Conservation (phyloP, 495 filamentous ascomycete genomes). For the Corynascus novoguineensis region DNA sequence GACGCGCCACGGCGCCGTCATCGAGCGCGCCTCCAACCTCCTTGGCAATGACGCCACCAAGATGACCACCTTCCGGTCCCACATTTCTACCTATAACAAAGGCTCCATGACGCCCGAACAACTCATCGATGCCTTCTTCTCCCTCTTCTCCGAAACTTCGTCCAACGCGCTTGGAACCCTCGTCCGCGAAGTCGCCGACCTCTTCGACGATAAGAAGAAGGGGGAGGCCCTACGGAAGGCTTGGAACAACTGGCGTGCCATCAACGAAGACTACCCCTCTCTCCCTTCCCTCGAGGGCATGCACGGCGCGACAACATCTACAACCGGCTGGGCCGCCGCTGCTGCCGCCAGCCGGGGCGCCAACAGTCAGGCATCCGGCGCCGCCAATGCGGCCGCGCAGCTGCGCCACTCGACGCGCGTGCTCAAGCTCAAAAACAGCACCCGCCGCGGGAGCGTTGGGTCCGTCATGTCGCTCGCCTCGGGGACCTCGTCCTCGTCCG, state of each 20-base stretch:
- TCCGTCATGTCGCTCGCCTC: slow-evolving; percentile 40
- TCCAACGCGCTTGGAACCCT: slow-evolving; percentile 78
- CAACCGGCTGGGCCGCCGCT: slow-evolving; percentile 47
- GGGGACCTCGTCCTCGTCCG: slow-evolving; percentile 38
- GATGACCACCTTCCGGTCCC: slow-evolving; percentile 65
- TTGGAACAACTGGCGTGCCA: slow-evolving; percentile 91
- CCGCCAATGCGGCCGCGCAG: slow-evolving; percentile 34
- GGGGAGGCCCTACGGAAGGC: slow-evolving; percentile 65
- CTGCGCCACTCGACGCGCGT: slow-evolving; percentile 38
- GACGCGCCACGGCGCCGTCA: slow-evolving; percentile 70
- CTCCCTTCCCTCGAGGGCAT: slow-evolving; percentile 67
- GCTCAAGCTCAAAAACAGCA: slow-evolving; percentile 46
- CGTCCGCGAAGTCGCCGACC: slow-evolving; percentile 85
- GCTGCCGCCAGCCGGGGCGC: slow-evolving; percentile 33
- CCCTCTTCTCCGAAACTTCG: slow-evolving; percentile 71
- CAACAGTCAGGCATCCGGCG: slow-evolving; percentile 10
- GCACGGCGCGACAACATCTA: slow-evolving; percentile 42
- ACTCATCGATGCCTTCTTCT: slow-evolving; percentile 73
- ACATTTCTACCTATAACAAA: slow-evolving; percentile 68
- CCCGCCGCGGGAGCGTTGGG: slow-evolving; percentile 29
- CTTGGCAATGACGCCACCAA: slow-evolving; percentile 68
- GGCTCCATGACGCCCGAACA: slow-evolving; percentile 61
- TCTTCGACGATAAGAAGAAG: slow-evolving; percentile 79
- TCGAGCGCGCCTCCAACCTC: slow-evolving; percentile 76
- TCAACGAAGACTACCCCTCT: slow-evolving; percentile 93